These are phyloP conservation scores for Microcera coccophila DNA, from an alignment of 2,329 filamentous ascomycete genomes.

Conservation along the genomic window DNA sequence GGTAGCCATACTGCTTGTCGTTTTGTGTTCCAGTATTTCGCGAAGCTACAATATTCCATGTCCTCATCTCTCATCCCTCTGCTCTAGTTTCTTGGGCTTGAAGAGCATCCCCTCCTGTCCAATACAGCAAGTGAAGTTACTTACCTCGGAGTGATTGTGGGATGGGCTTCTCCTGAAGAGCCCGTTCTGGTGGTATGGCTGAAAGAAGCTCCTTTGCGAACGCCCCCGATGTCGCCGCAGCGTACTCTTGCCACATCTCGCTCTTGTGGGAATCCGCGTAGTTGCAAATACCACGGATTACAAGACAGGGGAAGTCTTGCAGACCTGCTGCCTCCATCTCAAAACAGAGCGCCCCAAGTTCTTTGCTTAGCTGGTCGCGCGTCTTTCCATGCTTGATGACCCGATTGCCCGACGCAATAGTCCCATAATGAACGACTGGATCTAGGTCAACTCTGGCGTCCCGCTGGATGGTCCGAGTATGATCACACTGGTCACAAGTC, in stretches of 20 bases:
- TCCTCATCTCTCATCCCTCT: no score
- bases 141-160: no score
- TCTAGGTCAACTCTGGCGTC: no score
- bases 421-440: constrained; percentile 18
- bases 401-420: constrained; percentile 28
- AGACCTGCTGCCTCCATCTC: constrained; percentile 29
- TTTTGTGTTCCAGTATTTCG: no score
- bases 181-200: constrained; percentile 3
- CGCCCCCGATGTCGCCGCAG: constrained; percentile 31
- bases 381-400: constrained; percentile 32
- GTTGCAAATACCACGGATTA: constrained; percentile 35
- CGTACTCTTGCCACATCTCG: constrained; percentile 34
- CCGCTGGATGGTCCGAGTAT: not conserved
- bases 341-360: constrained; percentile 16
- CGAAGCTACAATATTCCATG: no score
- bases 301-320: constrained; percentile 26
- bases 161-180: no score
- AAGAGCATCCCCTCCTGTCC: no score
- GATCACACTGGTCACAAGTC: not conserved
- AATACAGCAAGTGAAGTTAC: no score
- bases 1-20: no score
- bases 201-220: constrained; percentile 19
- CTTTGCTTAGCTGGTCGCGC: constrained; percentile 26
- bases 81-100: no score
- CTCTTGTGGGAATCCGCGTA: constrained; percentile 38